Conservation (phyloP, 2,329 filamentous ascomycete genomes). For the Pseudogymnoascus sp. region DNA sequence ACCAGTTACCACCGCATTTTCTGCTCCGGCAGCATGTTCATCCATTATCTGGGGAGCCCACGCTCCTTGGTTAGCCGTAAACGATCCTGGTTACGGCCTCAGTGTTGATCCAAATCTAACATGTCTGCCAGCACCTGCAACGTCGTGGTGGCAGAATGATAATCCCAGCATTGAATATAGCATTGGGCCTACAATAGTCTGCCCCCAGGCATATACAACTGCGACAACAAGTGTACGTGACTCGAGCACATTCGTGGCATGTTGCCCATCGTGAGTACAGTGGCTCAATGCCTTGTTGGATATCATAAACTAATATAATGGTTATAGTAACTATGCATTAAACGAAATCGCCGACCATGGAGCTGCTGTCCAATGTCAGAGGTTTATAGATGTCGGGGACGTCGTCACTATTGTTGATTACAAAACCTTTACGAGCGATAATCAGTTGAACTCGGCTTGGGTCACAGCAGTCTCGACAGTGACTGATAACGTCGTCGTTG, state of each 20-base stretch:
- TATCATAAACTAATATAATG: not conserved
- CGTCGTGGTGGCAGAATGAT: not conserved
- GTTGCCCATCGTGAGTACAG: not conserved
- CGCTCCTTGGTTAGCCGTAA: not conserved
- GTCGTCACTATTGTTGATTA: not conserved
- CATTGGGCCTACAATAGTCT: not conserved
- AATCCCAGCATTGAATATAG: not conserved
- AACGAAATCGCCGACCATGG: not conserved
- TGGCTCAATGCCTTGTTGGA: not conserved
- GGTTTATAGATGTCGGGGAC: not conserved
- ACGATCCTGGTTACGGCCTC: not conserved
- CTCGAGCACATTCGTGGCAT: not conserved
- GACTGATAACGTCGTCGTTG: not conserved
- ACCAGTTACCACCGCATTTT: not conserved
- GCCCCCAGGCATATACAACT: not conserved
- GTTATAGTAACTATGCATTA: not conserved
- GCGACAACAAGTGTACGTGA: not conserved
- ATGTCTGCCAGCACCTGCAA: not conserved
- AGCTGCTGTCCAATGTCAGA: not conserved
- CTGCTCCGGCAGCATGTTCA: not conserved
- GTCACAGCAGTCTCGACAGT: not conserved
- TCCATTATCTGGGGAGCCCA: not conserved
- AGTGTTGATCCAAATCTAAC: not conserved
- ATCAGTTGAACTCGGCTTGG: not conserved
- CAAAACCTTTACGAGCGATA: not conserved